Evolutionary conservation across 2,329 filamentous ascomycete genomes (phyloP), one percentile per base, ranked within the genome.

Genomic region (Hyphodiscus sp.): DNA sequence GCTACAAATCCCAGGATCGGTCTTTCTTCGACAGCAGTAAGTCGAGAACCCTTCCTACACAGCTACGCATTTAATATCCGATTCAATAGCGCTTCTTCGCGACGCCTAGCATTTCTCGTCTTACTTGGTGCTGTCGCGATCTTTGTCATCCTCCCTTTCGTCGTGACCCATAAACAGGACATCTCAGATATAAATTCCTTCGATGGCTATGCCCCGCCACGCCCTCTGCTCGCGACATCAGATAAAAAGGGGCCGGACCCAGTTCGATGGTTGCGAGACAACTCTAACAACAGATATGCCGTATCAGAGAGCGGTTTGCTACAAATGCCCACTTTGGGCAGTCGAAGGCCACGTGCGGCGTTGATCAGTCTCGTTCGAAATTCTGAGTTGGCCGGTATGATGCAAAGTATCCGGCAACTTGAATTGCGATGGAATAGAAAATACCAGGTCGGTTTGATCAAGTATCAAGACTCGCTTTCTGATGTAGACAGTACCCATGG

Each of bases 401-500:
- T 89, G 13, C 76, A 79, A 61, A 86, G 83, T 33, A 89, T 95
- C 75, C 71, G 71, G 29, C 86, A 95, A 64, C 71, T 91, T 46
- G 87, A 91, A 68, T 73, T 79, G 52, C 86, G 84, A 10, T 95
- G 89, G 85, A 95, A 95, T 66, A 73, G 75, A 65, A 89, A 89
- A 59, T 66, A 63, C 18, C n/a, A n/a, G n/a, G n/a, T n/a, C n/a
- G n/a, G n/a, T n/a, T n/a, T n/a, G n/a, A n/a, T n/a, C n/a, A n/a
- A n/a, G n/a, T n/a, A n/a, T n/a, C n/a, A n/a, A n/a, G n/a, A n/a
- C n/a, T n/a, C n/a, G n/a, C n/a, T n/a, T n/a, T n/a, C n/a, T n/a
- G n/a, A n/a, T n/a, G n/a, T n/a, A n/a, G n/a, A n/a, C 23, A 87
- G 64, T 95, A 95, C 66, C 87, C 90, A 45, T 95, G 89, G 86